Conservation (phyloP, 768 basidiomycete genomes). For the Sarcomyxa edulis region DNA sequence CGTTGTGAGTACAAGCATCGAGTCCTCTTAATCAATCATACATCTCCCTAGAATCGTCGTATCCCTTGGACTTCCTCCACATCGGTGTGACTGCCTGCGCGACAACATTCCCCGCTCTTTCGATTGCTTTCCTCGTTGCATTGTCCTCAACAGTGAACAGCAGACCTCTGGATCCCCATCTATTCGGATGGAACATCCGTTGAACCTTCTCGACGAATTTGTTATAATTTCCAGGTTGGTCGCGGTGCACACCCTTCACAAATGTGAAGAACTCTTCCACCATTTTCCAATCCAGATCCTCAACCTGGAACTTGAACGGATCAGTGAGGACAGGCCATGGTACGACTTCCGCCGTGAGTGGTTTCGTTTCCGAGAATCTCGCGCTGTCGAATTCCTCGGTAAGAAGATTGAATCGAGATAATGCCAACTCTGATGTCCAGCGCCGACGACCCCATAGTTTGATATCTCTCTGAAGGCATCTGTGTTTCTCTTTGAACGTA, state of each 20-base stretch:
- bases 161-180: conserved; percentile 47
- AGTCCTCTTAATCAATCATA: too few species aligned
- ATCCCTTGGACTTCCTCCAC: conserved; percentile 33
- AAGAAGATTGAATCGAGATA: too few species aligned
- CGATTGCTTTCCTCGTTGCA: conserved; percentile 31
- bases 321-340: too few species aligned
- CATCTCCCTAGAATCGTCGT: conserved; percentile 6
- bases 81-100: conserved; percentile 55
- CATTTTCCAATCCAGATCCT: conserved; percentile 39
- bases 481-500: too few species aligned
- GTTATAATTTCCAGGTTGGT: conserved; percentile 38
- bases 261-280: conserved; percentile 51
- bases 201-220: conserved; percentile 47
- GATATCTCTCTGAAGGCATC: too few species aligned
- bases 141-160: conserved; percentile 39
- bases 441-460: too few species aligned
- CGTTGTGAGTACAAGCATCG: too few species aligned
- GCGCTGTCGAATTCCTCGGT: too few species aligned
- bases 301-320: too few species aligned
- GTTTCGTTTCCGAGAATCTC: too few species aligned
- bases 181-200: conserved; percentile 53
- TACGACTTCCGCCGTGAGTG: too few species aligned
- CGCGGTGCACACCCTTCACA: conserved; percentile 30
- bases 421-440: too few species aligned
- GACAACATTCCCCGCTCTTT: conserved; percentile 49